Base-by-base conservation (phyloP, 2,329 filamentous ascomycete species). In the Trichophyton benhamiae region DNA sequence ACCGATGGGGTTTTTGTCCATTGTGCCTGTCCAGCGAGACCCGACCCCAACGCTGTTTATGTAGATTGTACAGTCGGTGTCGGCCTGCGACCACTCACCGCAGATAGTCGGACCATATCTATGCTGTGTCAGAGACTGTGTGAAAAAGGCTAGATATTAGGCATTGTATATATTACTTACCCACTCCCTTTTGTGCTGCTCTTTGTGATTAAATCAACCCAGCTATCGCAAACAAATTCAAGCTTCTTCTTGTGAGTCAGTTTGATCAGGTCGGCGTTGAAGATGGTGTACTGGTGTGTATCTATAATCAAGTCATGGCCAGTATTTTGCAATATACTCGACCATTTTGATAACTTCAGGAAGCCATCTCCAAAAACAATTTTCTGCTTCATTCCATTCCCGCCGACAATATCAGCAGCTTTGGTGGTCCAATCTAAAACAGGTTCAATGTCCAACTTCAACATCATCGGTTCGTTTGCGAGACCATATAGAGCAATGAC, bases 211-310 rank as follows among this genome's bases (percentile, higher is more conserved):
- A 97, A 91, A 67, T 86, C 72, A 2, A 88, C 87, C 94, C 94
- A 99, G 60, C 59, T 60, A 17, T 82, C 78, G 77, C 94, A 99
- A 3, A 92, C 90, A 71, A 95, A 95, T 63, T 87, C 80, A 62
- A 97, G 81, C 76, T 96, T 96, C 66, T 86, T 82, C 61, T 86
- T 81, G 77, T 97, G 94, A 61, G 86, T 86, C 70, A 87, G 86
- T 57, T 84, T 82, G 70, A 99, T 87, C 74, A 95, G 89, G 66
- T 87, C 85, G 44, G 84, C 83, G 79, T 99, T 96, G 82, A 99
- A 99, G 74, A 96, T 96, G 70, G 95, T 89, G 74, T 99, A 99
- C 74, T 97, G 92, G 76, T 99, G 94, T 42, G 95, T 94, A 75
- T 99, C 94, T n/a, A 99, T 83, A 17, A 95, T 83, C 66, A 97